Evolutionary conservation across 2,329 filamentous ascomycete genomes (phyloP).

Genomic region (Claviceps sp.): DNA sequence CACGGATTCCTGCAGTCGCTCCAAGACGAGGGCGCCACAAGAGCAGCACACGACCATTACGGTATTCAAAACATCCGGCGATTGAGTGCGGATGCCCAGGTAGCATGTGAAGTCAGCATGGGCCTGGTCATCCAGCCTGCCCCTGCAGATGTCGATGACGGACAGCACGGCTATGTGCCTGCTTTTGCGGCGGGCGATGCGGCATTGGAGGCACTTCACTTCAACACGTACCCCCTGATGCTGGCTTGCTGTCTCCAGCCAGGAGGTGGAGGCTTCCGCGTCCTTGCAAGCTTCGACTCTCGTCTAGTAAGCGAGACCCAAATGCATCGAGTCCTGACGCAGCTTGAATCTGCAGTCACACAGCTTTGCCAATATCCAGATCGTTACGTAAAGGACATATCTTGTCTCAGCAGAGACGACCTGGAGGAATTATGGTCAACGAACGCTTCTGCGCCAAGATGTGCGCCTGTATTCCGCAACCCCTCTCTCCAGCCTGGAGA

Average conservation of each 20-base stretch:
- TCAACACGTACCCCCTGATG: slow-evolving; percentile 2
- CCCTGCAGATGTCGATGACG: background rate
- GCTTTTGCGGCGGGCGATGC: background rate
- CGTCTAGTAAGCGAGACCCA: background rate
- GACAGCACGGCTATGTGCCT: background rate
- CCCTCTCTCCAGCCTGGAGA: slow-evolving; percentile 10
- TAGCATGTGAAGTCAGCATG: slow-evolving; percentile 9
- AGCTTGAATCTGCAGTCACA: slow-evolving; percentile 35
- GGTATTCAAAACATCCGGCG: slow-evolving; percentile 16
- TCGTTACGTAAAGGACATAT: slow-evolving; percentile 21
- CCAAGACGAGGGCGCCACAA: slow-evolving; percentile 12
- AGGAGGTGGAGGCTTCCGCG: background rate
- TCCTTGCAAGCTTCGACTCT: background rate
- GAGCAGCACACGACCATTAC: slow-evolving; percentile 13
- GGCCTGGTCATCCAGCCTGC: slow-evolving; percentile 5
- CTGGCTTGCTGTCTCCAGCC: background rate
- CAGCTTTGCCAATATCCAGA: slow-evolving; percentile 28
- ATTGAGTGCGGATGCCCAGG: slow-evolving; percentile 4
- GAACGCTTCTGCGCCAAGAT: slow-evolving; percentile 12
- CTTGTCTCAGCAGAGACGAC: slow-evolving; percentile 23
- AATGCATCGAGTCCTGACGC: slow-evolving; percentile 8
- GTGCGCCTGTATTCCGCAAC: slow-evolving; percentile 8
- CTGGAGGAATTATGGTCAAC: slow-evolving; percentile 20
- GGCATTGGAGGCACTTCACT: slow-evolving; percentile 1
- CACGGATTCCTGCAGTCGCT: slow-evolving; percentile 6